These are phyloP conservation scores for Backusella westeae DNA, from an alignment of 192 early-diverging fungal genomes.

Conservation along the genomic window DNA sequence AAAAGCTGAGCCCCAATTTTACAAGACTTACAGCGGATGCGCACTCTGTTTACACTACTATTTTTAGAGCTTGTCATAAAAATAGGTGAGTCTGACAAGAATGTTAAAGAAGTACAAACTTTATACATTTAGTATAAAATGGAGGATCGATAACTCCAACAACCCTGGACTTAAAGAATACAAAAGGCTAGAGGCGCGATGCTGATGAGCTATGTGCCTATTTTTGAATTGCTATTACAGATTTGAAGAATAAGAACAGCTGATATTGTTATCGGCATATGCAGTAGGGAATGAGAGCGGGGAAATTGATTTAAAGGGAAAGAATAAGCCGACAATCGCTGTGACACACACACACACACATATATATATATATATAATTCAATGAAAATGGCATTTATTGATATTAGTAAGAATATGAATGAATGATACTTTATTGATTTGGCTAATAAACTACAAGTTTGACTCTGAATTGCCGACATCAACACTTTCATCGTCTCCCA, in stretches of 20 bases:
- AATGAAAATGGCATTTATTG: neutral
- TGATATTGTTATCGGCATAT: neutral
- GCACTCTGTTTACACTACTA: neutral
- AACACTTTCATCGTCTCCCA: constrained; percentile 14
- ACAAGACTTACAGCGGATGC: neutral
- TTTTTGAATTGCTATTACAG: neutral
- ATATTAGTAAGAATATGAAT: neutral
- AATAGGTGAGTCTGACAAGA: neutral
- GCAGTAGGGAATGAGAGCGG: neutral
- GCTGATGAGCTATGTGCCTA: neutral
- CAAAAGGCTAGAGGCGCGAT: no score
- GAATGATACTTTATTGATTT: neutral
- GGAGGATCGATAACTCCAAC: no score
- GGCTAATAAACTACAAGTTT: neutral
- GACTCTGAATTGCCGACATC: constrained; percentile 6
- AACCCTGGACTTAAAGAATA: no score
- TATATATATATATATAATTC: no score
- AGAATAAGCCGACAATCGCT: neutral
- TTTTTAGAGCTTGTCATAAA: neutral
- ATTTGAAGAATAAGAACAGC: neutral
- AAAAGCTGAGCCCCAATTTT: constrained; percentile 5
- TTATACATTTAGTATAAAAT: no score
- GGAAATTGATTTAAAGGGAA: neutral
- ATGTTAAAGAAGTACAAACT: neutral
- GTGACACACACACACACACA: no score